Conservation (phyloP, 75 land plant species). For the Selaginella moellendorffii region DNA sequence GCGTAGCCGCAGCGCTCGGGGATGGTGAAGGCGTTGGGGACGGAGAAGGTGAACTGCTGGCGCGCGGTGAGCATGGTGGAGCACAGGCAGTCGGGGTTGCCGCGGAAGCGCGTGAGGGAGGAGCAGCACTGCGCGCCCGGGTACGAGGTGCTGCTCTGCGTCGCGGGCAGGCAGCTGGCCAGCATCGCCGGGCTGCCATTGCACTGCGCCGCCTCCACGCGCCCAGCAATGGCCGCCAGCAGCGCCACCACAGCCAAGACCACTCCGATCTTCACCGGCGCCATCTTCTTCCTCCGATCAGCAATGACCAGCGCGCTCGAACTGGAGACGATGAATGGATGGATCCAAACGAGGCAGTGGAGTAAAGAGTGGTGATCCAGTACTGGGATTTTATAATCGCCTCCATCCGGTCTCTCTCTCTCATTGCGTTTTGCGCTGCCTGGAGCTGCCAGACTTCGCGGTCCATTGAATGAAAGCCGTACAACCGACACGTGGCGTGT, state of each 20-base stretch:
- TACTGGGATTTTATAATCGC: too few relatives aligned
- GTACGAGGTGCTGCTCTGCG: not conserved
- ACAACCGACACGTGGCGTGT: too few relatives aligned
- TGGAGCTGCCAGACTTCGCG: too few relatives aligned
- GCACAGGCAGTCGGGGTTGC: slow-evolving; percentile 4
- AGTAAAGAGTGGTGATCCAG: too few relatives aligned
- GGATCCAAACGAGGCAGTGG: too few relatives aligned
- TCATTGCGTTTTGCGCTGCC: too few relatives aligned
- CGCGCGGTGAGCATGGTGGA: slow-evolving; percentile 1
- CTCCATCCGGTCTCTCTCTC: too few relatives aligned
- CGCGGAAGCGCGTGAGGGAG: not conserved
- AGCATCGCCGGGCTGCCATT: not conserved
- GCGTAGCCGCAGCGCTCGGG: slow-evolving; percentile 1
- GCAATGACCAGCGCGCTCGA: too few relatives aligned
- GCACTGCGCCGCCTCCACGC: slow-evolving; percentile 1
- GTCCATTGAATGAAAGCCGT: too few relatives aligned
- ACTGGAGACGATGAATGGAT: too few relatives aligned
- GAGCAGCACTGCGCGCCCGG: not conserved
- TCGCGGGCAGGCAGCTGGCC: not conserved
- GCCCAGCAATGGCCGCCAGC: not conserved
- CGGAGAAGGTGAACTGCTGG: not conserved
- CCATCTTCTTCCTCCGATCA: too few relatives aligned
- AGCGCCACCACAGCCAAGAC: not conserved
- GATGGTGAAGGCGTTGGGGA: slow-evolving; percentile 1
- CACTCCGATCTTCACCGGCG: too few relatives aligned